Percentiles rank a stretch among this genome's conserved stretches.
Conservation (phyloP, 768 basidiomycete species). For the Trametes villosa region DNA sequence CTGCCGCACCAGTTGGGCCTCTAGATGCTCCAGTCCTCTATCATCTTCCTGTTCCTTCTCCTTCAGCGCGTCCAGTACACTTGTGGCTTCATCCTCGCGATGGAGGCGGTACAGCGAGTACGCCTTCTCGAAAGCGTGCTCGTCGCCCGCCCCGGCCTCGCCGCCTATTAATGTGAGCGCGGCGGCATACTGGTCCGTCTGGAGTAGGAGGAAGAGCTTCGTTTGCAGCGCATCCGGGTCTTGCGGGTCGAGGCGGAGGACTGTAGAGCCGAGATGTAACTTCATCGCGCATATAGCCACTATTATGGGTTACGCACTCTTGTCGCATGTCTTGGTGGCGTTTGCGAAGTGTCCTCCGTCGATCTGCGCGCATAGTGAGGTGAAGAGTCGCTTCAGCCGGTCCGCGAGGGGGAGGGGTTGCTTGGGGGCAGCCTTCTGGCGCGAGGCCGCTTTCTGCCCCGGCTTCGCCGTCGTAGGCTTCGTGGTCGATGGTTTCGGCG, state of each 20-base stretch:
- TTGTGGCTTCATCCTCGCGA: slow-evolving; percentile 67
- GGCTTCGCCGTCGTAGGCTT: neutral
- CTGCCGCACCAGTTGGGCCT: slow-evolving; percentile 81
- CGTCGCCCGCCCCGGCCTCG: neutral
- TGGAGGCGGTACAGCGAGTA: slow-evolving; percentile 89
- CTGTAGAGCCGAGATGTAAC: slow-evolving; percentile 43
- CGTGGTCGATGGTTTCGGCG: neutral
- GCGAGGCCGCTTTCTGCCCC: neutral
- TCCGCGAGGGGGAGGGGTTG: slow-evolving; percentile 38
- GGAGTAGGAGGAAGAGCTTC: slow-evolving; percentile 85
- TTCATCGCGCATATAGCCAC: slow-evolving; percentile 22
- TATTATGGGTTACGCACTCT: slow-evolving; percentile 58
- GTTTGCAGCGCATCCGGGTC: slow-evolving; percentile 80
- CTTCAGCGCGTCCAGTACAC: slow-evolving; percentile 55
- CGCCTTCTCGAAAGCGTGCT: slow-evolving; percentile 66
- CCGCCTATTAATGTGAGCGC: slow-evolving; percentile 58
- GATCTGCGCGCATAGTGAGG: slow-evolving; percentile 83
- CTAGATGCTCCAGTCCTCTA: slow-evolving; percentile 75
- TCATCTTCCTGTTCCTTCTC: slow-evolving; percentile 43
- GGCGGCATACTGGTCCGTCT: slow-evolving; percentile 78
- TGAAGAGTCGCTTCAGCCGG: slow-evolving; percentile 64
- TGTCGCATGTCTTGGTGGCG: slow-evolving; percentile 91
- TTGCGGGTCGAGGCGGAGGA: slow-evolving; percentile 66
- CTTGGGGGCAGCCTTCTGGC: slow-evolving; percentile 28
- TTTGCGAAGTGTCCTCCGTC: slow-evolving; percentile 87